Base-by-base conservation (phyloP, 1,284 basidiomycete species). In the Anthracocystis panici-leucophaei region DNA sequence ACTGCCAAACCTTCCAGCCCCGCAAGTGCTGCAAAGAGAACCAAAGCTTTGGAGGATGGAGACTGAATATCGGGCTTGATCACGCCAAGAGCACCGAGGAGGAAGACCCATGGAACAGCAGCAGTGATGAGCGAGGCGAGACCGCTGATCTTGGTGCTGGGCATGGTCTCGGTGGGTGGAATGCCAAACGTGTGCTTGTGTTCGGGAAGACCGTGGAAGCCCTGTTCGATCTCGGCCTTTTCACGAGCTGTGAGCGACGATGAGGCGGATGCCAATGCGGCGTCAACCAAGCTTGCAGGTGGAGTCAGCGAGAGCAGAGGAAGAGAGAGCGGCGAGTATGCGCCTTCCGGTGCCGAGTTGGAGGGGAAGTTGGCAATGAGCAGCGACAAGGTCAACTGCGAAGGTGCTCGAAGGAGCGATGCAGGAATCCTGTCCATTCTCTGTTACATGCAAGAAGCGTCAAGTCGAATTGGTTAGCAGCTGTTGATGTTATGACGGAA, bases 161-260 rank as follows among this genome's bases (percentile, higher is more conserved):
- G 80, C 80, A 82, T 82, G 25, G 67, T 76, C 38, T 82, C 80
- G 51, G 70, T 68, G 0, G 80, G 75, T 4, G 78, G 67, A 21
- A 67, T 46, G 49, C 59, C 63, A 29, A 82, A 82, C 2, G 80
- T 82, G 65, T 82, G 80, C 42, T 61, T 56, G 60, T 76, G 75
- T 42, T 78, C 76, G 38, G 64, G 51, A 16, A 70, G 57, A 33
- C 68, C 72, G 35, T 56, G 67, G 58, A 72, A 70, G 44, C 66
- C 72, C 27, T 79, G 65, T 58, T 78, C 72, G 27, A 48, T 57
- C 54, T 76, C 66, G 2, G 65, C 66, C 48, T 65, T 73, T 14
- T 76, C 52, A 16, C 69, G 59, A 6, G 57, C 3, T 1, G 63
- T 55, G 35, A 68, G 58, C 2, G 63, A 46, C n/a, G 60, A 20